Evolutionary conservation across 2,329 filamentous ascomycete genomes (phyloP).

Genomic region (Ophiostoma pallidulum): DNA sequence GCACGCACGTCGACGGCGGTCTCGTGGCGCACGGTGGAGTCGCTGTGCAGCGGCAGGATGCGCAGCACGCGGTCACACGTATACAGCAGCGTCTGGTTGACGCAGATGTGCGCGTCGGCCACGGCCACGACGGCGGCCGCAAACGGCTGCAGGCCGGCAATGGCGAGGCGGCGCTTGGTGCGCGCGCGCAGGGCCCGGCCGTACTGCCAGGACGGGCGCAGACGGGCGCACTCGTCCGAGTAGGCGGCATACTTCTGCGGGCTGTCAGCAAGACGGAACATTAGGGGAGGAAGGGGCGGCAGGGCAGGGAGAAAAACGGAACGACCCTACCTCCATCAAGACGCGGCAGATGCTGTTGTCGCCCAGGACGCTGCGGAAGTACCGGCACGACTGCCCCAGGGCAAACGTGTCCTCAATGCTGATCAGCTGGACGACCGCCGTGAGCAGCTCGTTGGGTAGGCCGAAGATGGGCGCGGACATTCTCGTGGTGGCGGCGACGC

Average conservation of each 20-base stretch:
- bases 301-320: neutral
- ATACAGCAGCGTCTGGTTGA: conserved; percentile 56
- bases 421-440: conserved; percentile 45
- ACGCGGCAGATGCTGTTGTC: conserved; percentile 48
- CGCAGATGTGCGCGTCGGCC: conserved; percentile 45
- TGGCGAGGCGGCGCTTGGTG: conserved; percentile 50
- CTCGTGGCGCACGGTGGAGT: conserved; percentile 35
- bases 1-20: conserved; percentile 44
- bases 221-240: neutral
- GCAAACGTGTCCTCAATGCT: conserved; percentile 49
- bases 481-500: neutral
- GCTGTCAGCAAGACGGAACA: neutral
- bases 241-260: neutral
- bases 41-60: conserved; percentile 45
- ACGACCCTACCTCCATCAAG: conserved; percentile 45
- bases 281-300: conserved; percentile 19
- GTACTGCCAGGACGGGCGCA: conserved; percentile 25
- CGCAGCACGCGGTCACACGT: conserved; percentile 41
- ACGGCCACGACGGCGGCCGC: conserved; percentile 49
- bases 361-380: conserved; percentile 40
- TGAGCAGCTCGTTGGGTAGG: conserved; percentile 57
- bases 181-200: conserved; percentile 48
- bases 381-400: conserved; percentile 42
- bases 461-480: conserved; percentile 28
- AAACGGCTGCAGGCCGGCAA: conserved; percentile 54